Conservation (phyloP, 768 basidiomycete genomes). For the Mycena capillaripes region DNA sequence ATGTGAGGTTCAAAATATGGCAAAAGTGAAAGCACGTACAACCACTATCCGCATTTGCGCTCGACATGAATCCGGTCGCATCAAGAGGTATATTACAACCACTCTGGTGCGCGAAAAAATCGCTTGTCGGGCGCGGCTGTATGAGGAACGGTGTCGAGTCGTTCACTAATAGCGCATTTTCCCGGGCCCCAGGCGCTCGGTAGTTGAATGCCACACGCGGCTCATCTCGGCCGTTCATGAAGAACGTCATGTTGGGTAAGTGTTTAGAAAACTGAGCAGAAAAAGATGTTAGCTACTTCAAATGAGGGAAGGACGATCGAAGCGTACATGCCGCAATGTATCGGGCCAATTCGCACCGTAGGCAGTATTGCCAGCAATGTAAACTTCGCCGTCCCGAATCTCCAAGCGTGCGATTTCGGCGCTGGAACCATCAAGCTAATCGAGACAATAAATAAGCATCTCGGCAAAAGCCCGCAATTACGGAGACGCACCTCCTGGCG, state of each 20-base stretch:
- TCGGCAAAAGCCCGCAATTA: background rate
- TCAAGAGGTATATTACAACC: background rate
- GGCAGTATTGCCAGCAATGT: background rate
- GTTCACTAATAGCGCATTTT: background rate
- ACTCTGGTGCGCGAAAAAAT: constrained; percentile 18
- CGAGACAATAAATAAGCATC: background rate
- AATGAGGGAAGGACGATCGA: background rate
- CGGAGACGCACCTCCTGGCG: background rate
- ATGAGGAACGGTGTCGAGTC: constrained; percentile 1
- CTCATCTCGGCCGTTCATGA: constrained; percentile 27
- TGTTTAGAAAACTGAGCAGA: background rate
- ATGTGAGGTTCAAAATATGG: background rate
- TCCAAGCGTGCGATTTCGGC: background rate
- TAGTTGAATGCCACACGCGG: constrained; percentile 20
- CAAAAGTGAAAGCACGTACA: constrained; percentile 1
- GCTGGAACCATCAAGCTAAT: background rate
- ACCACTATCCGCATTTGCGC: background rate
- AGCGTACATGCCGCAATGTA: constrained; percentile 3
- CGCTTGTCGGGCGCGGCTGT: background rate
- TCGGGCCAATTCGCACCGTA: background rate
- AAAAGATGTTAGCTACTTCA: background rate
- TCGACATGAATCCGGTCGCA: background rate
- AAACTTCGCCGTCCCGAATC: background rate
- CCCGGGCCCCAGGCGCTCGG: background rate
- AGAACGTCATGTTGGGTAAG: constrained; percentile 18